Evolutionary conservation across 2,329 filamentous ascomycete genomes (phyloP).

Genomic region (Colletotrichum brevisporum): DNA sequence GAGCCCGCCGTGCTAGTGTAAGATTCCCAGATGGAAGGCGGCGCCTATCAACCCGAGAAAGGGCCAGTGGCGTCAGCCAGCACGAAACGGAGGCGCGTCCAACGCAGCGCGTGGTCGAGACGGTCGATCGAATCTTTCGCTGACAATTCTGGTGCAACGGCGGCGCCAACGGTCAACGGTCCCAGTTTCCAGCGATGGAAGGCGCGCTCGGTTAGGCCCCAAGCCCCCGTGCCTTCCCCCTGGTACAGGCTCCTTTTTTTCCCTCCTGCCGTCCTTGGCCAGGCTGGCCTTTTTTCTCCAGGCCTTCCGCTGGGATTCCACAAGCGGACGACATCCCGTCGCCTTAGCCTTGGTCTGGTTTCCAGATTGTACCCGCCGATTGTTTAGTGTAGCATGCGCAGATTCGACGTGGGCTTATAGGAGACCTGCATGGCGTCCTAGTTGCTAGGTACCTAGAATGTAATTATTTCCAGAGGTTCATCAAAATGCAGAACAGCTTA

Average conservation of each 20-base stretch:
- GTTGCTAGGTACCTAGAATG: no score
- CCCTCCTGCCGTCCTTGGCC: no score
- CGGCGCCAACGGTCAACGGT: background rate
- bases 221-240: no score
- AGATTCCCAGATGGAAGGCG: background rate
- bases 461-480: no score
- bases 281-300: background rate
- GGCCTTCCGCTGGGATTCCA: background rate
- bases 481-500: background rate
- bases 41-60: background rate
- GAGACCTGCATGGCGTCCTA: background rate
- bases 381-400: background rate
- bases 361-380: background rate
- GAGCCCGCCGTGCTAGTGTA: background rate
- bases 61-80: background rate
- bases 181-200: background rate
- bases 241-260: no score
- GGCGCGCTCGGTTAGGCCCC: no score
- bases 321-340: background rate
- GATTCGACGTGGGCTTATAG: constrained; percentile 7
- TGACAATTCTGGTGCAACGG: background rate
- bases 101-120: background rate
- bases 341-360: background rate
- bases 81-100: no score
- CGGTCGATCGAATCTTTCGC: background rate